These are phyloP conservation scores for Globisporangium yorkense DNA, from an alignment of 352 stramenopile genomes.

Conservation along the genomic window DNA sequence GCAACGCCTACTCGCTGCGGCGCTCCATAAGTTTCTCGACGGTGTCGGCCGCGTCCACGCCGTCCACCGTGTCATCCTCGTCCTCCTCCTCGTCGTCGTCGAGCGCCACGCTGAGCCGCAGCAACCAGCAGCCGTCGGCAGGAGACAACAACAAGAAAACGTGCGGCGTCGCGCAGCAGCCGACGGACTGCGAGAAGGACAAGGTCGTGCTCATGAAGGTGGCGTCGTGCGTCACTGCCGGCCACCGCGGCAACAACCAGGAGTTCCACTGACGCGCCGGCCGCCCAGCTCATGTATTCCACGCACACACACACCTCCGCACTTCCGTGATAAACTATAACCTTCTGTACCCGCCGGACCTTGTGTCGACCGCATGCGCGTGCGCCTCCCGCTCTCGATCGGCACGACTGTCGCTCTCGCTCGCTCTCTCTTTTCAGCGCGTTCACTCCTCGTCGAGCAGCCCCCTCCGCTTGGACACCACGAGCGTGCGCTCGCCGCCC, in stretches of 20 bases:
- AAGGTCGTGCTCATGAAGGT: slow-evolving; percentile 58
- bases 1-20: slow-evolving; percentile 59
- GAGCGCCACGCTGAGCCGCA: background rate
- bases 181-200: slow-evolving; percentile 53
- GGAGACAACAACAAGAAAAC: slow-evolving; percentile 17
- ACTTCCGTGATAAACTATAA: slow-evolving; percentile 6
- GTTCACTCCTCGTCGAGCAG: slow-evolving; percentile 14
- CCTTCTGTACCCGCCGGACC: background rate
- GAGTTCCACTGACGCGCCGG: slow-evolving; percentile 11
- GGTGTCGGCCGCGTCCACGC: slow-evolving; percentile 27
- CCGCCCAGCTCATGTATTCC: slow-evolving; percentile 5
- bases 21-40: slow-evolving; percentile 60
- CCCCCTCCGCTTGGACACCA: slow-evolving; percentile 45
- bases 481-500: slow-evolving; percentile 48
- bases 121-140: background rate
- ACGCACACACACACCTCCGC: background rate
- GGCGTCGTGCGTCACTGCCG: slow-evolving; percentile 12
- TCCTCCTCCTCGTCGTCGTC: slow-evolving; percentile 22
- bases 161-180: slow-evolving; percentile 12
- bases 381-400: background rate
- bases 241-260: slow-evolving; percentile 16
- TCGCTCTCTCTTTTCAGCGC: background rate
- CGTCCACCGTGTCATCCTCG: slow-evolving; percentile 28
- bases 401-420: no score
- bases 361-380: no score